Conservation (phyloP, 2,329 filamentous ascomycete species). For the Microcyclospora pomicola region DNA sequence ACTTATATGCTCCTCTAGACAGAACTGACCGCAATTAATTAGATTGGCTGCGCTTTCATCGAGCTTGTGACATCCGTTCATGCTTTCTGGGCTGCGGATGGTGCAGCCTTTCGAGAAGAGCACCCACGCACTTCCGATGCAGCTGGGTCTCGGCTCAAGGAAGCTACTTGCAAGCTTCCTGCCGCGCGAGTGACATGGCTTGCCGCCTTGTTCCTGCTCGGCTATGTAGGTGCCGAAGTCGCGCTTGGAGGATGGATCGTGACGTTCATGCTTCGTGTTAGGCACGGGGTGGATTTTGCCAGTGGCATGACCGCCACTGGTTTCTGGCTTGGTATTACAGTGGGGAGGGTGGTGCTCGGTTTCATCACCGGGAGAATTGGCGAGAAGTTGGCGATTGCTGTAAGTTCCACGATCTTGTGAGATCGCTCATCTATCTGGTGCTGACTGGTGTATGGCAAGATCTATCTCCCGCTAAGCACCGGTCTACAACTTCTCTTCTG, state of each 20-base stretch:
- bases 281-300: slow-evolving; percentile 53
- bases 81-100: slow-evolving; percentile 53
- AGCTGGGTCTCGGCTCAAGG: slow-evolving; percentile 36
- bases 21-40: neutral
- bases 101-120: slow-evolving; percentile 40
- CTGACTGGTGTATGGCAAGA: slow-evolving; percentile 17
- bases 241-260: slow-evolving; percentile 69
- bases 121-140: slow-evolving; percentile 31
- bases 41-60: slow-evolving; percentile 41
- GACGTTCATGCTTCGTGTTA: slow-evolving; percentile 71
- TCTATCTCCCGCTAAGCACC: slow-evolving; percentile 52
- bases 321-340: slow-evolving; percentile 72
- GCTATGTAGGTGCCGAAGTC: slow-evolving; percentile 68
- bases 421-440: neutral
- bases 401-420: slow-evolving; percentile 13
- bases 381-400: slow-evolving; percentile 46
- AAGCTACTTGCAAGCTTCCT: slow-evolving; percentile 34
- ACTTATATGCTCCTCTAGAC: neutral
- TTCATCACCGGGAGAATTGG: slow-evolving; percentile 64
- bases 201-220: slow-evolving; percentile 58
- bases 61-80: slow-evolving; percentile 40
- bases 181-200: slow-evolving; percentile 53
- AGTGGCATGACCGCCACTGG: slow-evolving; percentile 64
- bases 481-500: slow-evolving; percentile 61
- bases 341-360: slow-evolving; percentile 58